Conservation (phyloP, 129 eudicot genomes). For the Centrapalus pauciflorus region DNA sequence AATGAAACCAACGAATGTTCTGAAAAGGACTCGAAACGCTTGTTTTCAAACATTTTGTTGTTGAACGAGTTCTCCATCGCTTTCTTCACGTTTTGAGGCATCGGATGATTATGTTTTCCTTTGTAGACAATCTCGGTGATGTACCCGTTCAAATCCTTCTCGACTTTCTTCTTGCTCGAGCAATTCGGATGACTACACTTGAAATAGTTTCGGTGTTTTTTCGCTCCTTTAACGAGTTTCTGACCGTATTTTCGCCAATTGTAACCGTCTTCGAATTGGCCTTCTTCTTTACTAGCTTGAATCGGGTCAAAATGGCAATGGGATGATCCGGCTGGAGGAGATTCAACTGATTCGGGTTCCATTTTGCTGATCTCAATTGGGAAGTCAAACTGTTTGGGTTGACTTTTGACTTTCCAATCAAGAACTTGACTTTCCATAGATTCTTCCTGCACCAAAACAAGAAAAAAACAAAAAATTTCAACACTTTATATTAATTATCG, state of each 20-base stretch:
- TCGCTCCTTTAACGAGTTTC: slow-evolving; percentile 85
- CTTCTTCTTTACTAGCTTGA: slow-evolving; percentile 50
- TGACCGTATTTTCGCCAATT: slow-evolving; percentile 97
- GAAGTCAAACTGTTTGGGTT: slow-evolving; percentile 36
- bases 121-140: slow-evolving; percentile 80
- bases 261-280: slow-evolving; percentile 77
- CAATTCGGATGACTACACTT: slow-evolving; percentile 73
- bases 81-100: slow-evolving; percentile 64
- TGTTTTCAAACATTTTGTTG: slow-evolving; percentile 28
- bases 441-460: slow-evolving; percentile 39
- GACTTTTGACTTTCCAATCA: slow-evolving; percentile 37
- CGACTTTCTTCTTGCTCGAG: slow-evolving; percentile 83
- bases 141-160: slow-evolving; percentile 59
- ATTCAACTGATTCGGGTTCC: slow-evolving; percentile 33
- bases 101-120: slow-evolving; percentile 85
- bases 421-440: slow-evolving; percentile 33
- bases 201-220: slow-evolving; percentile 84
- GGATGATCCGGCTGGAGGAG: slow-evolving; percentile 16
- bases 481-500: neutral
- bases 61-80: slow-evolving; percentile 40
- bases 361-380: slow-evolving; percentile 12
- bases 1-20: slow-evolving; percentile 59
- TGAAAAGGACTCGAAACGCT: slow-evolving; percentile 36
- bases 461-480: neutral
- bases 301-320: slow-evolving; percentile 25